Conservation (phyloP, 495 filamentous ascomycete genomes). For the Penicillium flavigenum region DNA sequence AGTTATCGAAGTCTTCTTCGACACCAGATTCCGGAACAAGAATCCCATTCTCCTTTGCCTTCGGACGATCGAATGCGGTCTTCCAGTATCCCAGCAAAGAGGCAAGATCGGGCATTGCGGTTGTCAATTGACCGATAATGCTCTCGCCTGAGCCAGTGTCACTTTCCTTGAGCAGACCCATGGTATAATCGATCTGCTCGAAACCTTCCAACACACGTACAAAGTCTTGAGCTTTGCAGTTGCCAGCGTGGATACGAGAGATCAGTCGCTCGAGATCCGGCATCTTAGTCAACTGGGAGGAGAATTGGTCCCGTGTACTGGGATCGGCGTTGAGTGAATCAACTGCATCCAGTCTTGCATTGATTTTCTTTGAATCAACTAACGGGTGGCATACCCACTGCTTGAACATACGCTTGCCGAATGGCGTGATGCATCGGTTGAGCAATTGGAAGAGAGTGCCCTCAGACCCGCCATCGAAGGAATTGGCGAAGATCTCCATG, state of each 20-base stretch:
- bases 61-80: slow-evolving; percentile 82
- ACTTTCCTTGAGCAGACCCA: slow-evolving; percentile 70
- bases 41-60: slow-evolving; percentile 71
- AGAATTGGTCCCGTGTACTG: slow-evolving; percentile 76
- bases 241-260: slow-evolving; percentile 88
- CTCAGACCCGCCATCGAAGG: slow-evolving; percentile 76
- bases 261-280: slow-evolving; percentile 94
- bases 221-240: slow-evolving; percentile 87
- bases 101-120: slow-evolving; percentile 79
- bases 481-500: slow-evolving; percentile 94
- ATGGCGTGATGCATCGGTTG: slow-evolving; percentile 93
- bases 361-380: slow-evolving; percentile 80
- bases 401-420: slow-evolving; percentile 93
- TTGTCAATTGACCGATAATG: slow-evolving; percentile 79
- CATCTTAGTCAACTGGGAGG: slow-evolving; percentile 80
- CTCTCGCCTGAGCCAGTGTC: slow-evolving; percentile 56
- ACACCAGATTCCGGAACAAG: slow-evolving; percentile 87
- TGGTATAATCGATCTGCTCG: slow-evolving; percentile 92
- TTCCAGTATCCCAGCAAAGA: slow-evolving; percentile 81
- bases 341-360: slow-evolving; percentile 93
- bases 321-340: slow-evolving; percentile 85
- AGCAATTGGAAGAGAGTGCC: slow-evolving; percentile 89
- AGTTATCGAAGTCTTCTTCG: slow-evolving; percentile 89
- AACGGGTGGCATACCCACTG: slow-evolving; percentile 98
- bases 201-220: slow-evolving; percentile 94